Percentiles rank a stretch among this genome's conserved stretches.
These are phyloP conservation scores for Suillus occidentalis DNA, from an alignment of 768 basidiomycete species.

Conservation along the genomic window DNA sequence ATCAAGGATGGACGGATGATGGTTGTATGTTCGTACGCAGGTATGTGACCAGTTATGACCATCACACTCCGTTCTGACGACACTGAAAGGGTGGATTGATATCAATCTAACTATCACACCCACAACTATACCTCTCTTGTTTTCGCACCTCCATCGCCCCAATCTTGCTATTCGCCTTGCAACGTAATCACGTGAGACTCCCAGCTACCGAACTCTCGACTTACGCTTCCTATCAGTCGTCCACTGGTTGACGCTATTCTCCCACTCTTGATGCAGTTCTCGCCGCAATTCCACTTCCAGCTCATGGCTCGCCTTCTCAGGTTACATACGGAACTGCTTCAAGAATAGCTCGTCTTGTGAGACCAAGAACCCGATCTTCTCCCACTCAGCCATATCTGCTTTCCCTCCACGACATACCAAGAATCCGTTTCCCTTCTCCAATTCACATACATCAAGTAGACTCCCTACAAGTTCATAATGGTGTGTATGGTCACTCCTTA, in stretches of 20 bases:
- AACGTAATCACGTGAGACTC: too few species aligned
- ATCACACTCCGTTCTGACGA: constrained; percentile 2
- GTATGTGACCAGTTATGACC: constrained; percentile 49
- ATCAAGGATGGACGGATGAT: too few species aligned
- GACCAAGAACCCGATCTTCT: constrained; percentile 46
- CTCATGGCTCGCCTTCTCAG: constrained; percentile 26
- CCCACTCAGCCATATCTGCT: constrained; percentile 61
- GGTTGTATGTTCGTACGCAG: constrained; percentile 82
- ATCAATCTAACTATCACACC: constrained; percentile 95
- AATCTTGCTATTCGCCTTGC: constrained; percentile 81
- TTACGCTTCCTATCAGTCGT: constrained; percentile 66
- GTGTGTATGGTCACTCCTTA: constrained; percentile 28
- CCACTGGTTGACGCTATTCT: constrained; percentile 65
- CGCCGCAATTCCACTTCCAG: constrained; percentile 60
- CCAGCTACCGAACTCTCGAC: constrained; percentile 69
- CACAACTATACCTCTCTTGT: constrained; percentile 80
- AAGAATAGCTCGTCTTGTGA: constrained; percentile 67
- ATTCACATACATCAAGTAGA: constrained; percentile 29
- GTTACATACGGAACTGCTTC: constrained; percentile 66
- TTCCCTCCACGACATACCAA: constrained; percentile 69
- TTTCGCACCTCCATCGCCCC: constrained; percentile 75
- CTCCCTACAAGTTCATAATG: constrained; percentile 44
- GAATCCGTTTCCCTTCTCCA: constrained; percentile 55
- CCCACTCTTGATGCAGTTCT: constrained; percentile 62
- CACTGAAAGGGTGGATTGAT: constrained; percentile 86